Conservation (phyloP, 2,329 filamentous ascomycete species). For the Scedosporium apiospermum region DNA sequence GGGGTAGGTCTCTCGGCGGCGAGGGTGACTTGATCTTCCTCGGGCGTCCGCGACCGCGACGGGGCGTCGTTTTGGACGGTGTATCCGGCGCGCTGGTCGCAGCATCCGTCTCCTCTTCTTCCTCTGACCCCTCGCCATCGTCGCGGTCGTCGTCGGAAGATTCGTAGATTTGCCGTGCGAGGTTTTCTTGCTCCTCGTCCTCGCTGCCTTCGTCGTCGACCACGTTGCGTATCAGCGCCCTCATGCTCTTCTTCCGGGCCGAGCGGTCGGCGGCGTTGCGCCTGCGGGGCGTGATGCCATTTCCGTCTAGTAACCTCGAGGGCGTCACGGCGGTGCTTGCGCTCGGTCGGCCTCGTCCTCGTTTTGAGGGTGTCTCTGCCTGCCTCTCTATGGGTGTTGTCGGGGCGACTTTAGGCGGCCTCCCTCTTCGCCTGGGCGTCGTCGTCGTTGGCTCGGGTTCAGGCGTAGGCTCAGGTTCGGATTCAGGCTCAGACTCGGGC, state of each 20-base stretch:
- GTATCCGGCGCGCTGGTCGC: conserved; percentile 22
- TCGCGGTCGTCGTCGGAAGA: conserved; percentile 34
- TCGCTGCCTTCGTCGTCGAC: conserved; percentile 56
- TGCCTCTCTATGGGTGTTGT: conserved; percentile 12
- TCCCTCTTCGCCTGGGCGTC: conserved; percentile 24
- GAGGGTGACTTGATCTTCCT: conserved; percentile 61
- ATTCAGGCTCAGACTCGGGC: conserved; percentile 8
- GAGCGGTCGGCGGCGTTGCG: conserved; percentile 71
- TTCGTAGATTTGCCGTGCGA: conserved; percentile 61
- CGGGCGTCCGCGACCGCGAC: conserved; percentile 28
- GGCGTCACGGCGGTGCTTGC: conserved; percentile 22
- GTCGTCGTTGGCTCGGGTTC: conserved; percentile 15
- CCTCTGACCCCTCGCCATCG: conserved; percentile 13
- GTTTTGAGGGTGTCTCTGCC: conserved; percentile 15
- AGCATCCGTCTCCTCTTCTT: conserved; percentile 20
- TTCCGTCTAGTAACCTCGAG: conserved; percentile 8
- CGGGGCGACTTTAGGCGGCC: conserved; percentile 17
- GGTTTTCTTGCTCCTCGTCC: conserved; percentile 59
- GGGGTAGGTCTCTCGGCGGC: conserved; percentile 70
- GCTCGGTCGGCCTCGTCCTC: conserved; percentile 23
- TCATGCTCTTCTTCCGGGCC: conserved; percentile 75
- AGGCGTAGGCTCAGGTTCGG: neutral
- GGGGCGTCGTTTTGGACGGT: conserved; percentile 41
- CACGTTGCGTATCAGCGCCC: conserved; percentile 63
- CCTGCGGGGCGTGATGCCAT: conserved; percentile 49